Percentiles rank a stretch among this genome's conserved stretches.
phyloP scores from a whole-genome alignment of 352 stramenopile genomes.

The Stramenopiles sp. region DNA sequence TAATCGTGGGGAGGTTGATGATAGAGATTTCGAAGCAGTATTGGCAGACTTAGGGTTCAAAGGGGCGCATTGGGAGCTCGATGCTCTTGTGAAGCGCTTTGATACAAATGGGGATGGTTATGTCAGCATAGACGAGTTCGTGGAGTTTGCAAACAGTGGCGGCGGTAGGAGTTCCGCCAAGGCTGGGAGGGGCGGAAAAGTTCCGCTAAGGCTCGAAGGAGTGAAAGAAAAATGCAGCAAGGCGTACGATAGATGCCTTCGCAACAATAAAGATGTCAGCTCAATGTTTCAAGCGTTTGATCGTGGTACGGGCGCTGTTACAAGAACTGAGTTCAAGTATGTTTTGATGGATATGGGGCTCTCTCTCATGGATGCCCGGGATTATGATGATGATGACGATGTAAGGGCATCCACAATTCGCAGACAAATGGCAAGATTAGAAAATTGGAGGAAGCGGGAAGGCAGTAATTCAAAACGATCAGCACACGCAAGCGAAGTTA shows the following conservation, averaged over 20 bases:
- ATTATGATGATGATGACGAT: neutral
- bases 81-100: slow-evolving; percentile 19
- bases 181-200: neutral
- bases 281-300: slow-evolving; percentile 11
- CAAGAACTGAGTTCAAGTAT: neutral
- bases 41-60: slow-evolving; percentile 31
- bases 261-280: neutral
- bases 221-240: neutral
- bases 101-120: slow-evolving; percentile 22
- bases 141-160: slow-evolving; percentile 20
- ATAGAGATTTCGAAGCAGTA: slow-evolving; percentile 33
- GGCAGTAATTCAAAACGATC: neutral
- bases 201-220: neutral
- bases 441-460: neutral
- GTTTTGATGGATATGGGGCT: slow-evolving; percentile 68
- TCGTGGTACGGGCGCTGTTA: neutral
- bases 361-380: slow-evolving; percentile 36
- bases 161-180: neutral
- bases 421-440: neutral
- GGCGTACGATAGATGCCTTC: neutral
- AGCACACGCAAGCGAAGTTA: neutral
- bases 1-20: slow-evolving; percentile 34
- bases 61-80: slow-evolving; percentile 17
- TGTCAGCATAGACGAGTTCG: slow-evolving; percentile 18
- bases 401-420: neutral